Percentiles rank a stretch among this genome's conserved stretches.
Evolutionary conservation across 2,329 filamentous ascomycete genomes (phyloP).

Genomic region (Talaromyces sp.): DNA sequence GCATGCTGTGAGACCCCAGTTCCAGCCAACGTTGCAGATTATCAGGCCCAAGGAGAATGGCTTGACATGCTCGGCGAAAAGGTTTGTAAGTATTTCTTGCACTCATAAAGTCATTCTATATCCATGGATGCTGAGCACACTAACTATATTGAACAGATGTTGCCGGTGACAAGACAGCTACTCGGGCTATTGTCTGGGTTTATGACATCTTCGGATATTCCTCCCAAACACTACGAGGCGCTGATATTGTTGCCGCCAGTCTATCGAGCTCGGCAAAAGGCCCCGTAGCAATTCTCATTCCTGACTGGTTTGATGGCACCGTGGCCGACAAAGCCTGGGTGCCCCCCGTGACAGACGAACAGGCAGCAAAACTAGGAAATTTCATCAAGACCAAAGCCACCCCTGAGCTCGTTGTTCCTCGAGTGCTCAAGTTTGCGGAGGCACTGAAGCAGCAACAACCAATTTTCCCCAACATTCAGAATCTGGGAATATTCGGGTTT

Average conservation of each 20-base stretch:
- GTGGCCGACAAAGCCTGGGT: constrained; percentile 43
- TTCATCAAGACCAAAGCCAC: constrained; percentile 51
- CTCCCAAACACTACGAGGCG: constrained; percentile 65
- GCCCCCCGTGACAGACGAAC: constrained; percentile 60
- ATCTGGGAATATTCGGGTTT: constrained; percentile 59
- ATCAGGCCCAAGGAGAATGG: constrained; percentile 7
- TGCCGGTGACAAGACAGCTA: constrained; percentile 5
- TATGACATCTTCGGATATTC: constrained; percentile 59
- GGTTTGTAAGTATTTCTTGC: not conserved
- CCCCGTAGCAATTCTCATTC: constrained; percentile 34
- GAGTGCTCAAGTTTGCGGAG: constrained; percentile 33
- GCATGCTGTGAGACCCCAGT: constrained; percentile 11
- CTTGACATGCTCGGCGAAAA: constrained; percentile 1
- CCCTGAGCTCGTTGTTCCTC: constrained; percentile 25
- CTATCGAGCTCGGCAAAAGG: constrained; percentile 24
- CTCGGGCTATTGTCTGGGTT: constrained; percentile 9
- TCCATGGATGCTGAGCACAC: not conserved
- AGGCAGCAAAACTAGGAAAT: constrained; percentile 53
- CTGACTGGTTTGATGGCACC: constrained; percentile 44
- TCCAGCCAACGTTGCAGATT: not conserved
- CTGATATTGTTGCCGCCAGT: constrained; percentile 46
- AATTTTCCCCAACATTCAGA: constrained; percentile 51
- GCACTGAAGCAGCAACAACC: constrained; percentile 39
- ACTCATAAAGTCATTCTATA: not conserved
- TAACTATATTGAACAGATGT: constrained; percentile 1